A percentile compares a stretch with the other conserved stretches of the same genome.
phyloP scores from a whole-genome alignment of 768 basidiomycete species.

The Psilocybe sp. region DNA sequence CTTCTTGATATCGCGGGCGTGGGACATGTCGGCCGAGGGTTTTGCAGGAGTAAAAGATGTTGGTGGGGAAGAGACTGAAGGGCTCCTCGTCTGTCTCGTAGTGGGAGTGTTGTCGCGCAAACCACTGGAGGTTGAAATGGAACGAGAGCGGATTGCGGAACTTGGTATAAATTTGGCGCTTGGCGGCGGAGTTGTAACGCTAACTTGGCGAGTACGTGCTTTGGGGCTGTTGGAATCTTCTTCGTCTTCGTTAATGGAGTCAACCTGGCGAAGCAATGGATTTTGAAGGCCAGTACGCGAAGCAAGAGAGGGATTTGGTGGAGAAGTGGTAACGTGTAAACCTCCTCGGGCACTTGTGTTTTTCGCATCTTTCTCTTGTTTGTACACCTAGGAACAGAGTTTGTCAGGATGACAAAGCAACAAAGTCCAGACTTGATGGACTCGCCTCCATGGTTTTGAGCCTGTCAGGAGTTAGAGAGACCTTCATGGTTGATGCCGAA shows the following conservation, averaged over 20 bases:
- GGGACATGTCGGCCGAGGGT: conserved; percentile 24
- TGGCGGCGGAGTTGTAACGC: conserved; percentile 39
- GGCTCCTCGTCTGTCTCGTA: conserved; percentile 26
- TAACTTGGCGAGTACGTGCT: conserved; percentile 44
- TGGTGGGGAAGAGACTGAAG: conserved; percentile 27
- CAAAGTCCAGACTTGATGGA: conserved; percentile 15
- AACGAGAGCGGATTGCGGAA: conserved; percentile 31
- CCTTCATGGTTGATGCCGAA: conserved; percentile 88
- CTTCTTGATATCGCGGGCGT: conserved; percentile 21
- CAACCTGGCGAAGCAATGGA: conserved; percentile 51
- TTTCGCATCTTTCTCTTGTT: conserved; percentile 66
- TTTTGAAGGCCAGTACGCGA: conserved; percentile 32
- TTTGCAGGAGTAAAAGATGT: conserved; percentile 22
- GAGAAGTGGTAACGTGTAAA: conserved; percentile 31
- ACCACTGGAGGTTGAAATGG: conserved; percentile 37
- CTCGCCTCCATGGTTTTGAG: conserved; percentile 91
- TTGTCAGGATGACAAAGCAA: conserved; percentile 33
- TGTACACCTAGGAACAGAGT: conserved; percentile 52
- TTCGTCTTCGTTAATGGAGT: conserved; percentile 68
- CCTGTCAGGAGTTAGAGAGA: conserved; percentile 93
- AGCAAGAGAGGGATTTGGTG: conserved; percentile 29
- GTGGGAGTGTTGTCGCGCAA: conserved; percentile 19
- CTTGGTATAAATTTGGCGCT: conserved; percentile 27
- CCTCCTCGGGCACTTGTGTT: conserved; percentile 31
- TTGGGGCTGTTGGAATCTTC: conserved; percentile 40